Base-by-base conservation (phyloP, 1,284 basidiomycete genomes). In the Cutaneotrichosporon curvatum region DNA sequence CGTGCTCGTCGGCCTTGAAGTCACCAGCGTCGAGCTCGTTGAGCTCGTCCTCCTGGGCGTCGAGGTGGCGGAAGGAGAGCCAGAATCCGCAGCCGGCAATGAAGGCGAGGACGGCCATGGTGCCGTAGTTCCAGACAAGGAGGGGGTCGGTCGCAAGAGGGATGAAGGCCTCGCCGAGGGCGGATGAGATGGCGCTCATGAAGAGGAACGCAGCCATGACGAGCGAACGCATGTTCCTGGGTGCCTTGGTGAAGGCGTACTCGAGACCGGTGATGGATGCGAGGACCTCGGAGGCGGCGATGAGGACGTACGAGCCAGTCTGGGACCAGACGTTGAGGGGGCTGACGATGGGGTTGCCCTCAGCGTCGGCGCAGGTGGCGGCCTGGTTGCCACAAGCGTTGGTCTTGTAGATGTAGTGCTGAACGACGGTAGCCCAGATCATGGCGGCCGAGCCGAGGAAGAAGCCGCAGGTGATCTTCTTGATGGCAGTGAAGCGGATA, bases 241-340 rank as follows among this genome's bases (percentile, higher is more conserved):
- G 72, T 16, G 72, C 63, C 28, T 67, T 60, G 34, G 74, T 74
- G 61, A 74, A 76, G 39, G 70, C 70, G 35, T 75, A 65, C 62
- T 77, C 76, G 62, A 75, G 72, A 36, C 69, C 68, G 11, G 74
- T 75, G 47, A 76, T 71, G 36, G 70, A 73, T 49, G 75, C 72
- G 37, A 77, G 73, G 28, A 76, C 59, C 58, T 76, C 75, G 16
- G 71, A 73, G 40, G 74, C 43, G 30, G 73, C 76, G 19, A 74
- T 71, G 15, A 76, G 57, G 16, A 66, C 57, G 62, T 73, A 73
- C 11, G 73, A 60, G 8, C 73, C 73, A 16, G 71, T 59, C 45
- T 63, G 61, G 43, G 61, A 59, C 68, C 71, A 72, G 31, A 75
- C 62, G 36, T 61, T 66, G 22, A 50, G 35, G 10, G 44, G 39